Percentiles rank a stretch among this genome's conserved stretches.
These are phyloP conservation scores for Wickerhamiella infanticola DNA, from an alignment of 1,139 yeast genomes.

Conservation along the genomic window DNA sequence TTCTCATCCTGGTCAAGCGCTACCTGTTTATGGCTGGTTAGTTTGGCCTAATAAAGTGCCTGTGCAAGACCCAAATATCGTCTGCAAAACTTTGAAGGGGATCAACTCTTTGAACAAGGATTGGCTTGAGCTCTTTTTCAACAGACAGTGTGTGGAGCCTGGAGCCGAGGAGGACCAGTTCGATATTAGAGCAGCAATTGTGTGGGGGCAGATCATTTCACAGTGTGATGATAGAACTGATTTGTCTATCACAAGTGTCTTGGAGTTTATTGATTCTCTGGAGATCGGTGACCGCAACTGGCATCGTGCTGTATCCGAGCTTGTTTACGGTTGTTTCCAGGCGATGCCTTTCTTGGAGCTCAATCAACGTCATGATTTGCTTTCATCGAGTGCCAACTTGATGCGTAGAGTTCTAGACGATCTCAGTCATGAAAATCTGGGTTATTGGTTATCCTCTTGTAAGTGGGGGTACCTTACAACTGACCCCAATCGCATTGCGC, in stretches of 20 bases:
- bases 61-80: slow-evolving; percentile 17
- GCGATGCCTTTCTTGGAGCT: slow-evolving; percentile 15
- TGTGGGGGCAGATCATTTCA: slow-evolving; percentile 4
- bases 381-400: slow-evolving; percentile 36
- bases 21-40: slow-evolving; percentile 39
- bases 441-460: slow-evolving; percentile 63
- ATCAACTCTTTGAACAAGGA: slow-evolving; percentile 25
- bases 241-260: slow-evolving; percentile 10
- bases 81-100: slow-evolving; percentile 19
- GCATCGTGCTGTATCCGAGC: slow-evolving; percentile 28
- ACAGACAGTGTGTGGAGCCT: slow-evolving; percentile 27
- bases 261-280: slow-evolving; percentile 16
- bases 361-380: slow-evolving; percentile 15
- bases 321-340: slow-evolving; percentile 22
- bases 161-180: slow-evolving; percentile 23
- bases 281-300: slow-evolving; percentile 21
- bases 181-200: slow-evolving; percentile 17
- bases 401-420: slow-evolving; percentile 38
- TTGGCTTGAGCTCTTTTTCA: slow-evolving; percentile 44
- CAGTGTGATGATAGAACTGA: background rate
- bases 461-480: slow-evolving; percentile 36
- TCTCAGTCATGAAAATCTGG: slow-evolving; percentile 59
- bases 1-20: background rate
- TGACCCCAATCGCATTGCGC: slow-evolving; percentile 48
- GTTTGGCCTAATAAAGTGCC: slow-evolving; percentile 56